These are phyloP conservation scores for Rhizopus microsporus DNA, from an alignment of 371 early-diverging fungal genomes.

Conservation along the genomic window DNA sequence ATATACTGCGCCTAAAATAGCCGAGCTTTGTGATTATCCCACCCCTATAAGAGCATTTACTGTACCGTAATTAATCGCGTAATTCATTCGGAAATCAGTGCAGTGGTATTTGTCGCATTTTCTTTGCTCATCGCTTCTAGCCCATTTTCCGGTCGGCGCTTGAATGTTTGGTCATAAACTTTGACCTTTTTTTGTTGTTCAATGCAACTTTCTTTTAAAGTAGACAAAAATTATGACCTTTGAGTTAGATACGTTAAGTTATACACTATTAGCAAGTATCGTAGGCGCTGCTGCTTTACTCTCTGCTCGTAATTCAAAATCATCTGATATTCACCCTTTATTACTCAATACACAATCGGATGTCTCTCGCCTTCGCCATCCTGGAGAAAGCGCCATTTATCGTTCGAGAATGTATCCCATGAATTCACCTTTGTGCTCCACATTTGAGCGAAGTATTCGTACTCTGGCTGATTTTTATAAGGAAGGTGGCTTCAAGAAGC, in stretches of 20 bases:
- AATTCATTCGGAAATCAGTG: no score
- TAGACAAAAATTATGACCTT: constrained; percentile 31
- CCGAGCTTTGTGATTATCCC: no score
- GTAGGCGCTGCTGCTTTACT: constrained; percentile 45
- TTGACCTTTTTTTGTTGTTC: not conserved
- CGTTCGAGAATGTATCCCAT: constrained; percentile 70
- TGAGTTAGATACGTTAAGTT: constrained; percentile 48
- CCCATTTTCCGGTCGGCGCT: no score
- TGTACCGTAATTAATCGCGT: no score
- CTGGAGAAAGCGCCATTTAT: constrained; percentile 71
- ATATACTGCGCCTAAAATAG: no score
- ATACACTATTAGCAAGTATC: constrained; percentile 42
- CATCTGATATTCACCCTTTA: constrained; percentile 80
- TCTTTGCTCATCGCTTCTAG: no score
- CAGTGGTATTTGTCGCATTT: no score
- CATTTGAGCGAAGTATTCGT: constrained; percentile 46
- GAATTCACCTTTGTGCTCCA: constrained; percentile 51
- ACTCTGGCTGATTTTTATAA: constrained; percentile 60
- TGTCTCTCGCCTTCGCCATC: constrained; percentile 61
- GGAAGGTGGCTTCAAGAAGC: constrained; percentile 37
- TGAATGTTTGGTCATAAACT: no score
- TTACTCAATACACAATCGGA: constrained; percentile 72
- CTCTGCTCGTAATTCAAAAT: constrained; percentile 56
- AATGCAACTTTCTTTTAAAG: not conserved
- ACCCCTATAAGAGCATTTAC: no score